Percentiles rank a stretch among this genome's conserved stretches.
Conservation (phyloP, 441 rosid species). For the Aquilaria agallochum region DNA sequence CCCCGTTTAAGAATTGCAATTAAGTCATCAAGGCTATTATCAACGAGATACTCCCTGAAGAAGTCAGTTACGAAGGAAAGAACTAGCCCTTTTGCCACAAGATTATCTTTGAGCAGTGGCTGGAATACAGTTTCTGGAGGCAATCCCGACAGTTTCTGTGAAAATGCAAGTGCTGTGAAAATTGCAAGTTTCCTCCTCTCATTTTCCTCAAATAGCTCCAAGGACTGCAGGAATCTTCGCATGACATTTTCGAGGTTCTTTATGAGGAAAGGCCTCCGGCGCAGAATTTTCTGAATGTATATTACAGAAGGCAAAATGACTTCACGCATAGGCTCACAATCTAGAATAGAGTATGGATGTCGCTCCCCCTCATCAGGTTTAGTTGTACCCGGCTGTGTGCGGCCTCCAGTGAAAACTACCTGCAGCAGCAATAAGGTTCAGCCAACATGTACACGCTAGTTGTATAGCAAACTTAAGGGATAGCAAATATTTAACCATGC, state of each 20-base stretch:
- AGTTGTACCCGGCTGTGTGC: conserved; percentile 97
- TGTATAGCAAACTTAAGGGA: too few species aligned
- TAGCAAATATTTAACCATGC: too few species aligned
- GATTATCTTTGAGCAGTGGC: conserved; percentile 96
- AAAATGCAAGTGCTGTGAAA: conserved; percentile 95
- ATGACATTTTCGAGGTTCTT: conserved; percentile 98
- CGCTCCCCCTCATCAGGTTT: conserved; percentile 99
- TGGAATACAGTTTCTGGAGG: conserved; percentile 98
- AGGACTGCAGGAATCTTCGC: conserved; percentile 85
- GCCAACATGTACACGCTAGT: background rate
- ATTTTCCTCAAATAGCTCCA: conserved; percentile 97
- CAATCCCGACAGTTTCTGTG: conserved; percentile 96
- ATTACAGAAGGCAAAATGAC: conserved; percentile 78
- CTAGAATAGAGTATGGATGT: conserved; percentile 83
- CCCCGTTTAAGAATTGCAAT: conserved; percentile 90
- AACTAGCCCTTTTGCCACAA: conserved; percentile 97
- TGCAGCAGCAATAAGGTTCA: conserved; percentile 22
- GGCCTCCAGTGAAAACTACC: conserved; percentile 97
- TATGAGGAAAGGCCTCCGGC: conserved; percentile 90
- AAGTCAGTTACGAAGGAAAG: conserved; percentile 91
- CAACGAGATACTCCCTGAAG: conserved; percentile 94
- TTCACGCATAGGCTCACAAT: conserved; percentile 87
- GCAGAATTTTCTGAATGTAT: conserved; percentile 81
- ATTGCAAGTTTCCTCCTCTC: conserved; percentile 98
- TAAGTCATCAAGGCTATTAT: conserved; percentile 93